Conservation (phyloP, 768 basidiomycete genomes). For the Mycena albidolilacea region DNA sequence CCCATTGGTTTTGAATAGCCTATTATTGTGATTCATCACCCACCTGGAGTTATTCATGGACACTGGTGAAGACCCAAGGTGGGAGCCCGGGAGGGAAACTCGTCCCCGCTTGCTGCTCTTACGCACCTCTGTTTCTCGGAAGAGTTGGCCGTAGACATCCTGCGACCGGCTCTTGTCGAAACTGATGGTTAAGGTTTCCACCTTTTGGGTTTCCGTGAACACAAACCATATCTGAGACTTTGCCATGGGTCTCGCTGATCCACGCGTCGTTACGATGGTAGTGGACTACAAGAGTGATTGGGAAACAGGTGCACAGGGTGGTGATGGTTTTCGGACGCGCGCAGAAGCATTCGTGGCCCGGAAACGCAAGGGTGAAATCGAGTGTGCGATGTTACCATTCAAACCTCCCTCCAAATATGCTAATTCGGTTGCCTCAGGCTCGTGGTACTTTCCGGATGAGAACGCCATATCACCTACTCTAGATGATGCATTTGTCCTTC, state of each 20-base stretch:
- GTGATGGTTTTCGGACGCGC: background rate
- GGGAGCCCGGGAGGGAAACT: background rate
- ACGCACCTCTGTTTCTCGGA: conserved; percentile 13
- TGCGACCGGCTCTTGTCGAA: background rate
- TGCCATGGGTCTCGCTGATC: background rate
- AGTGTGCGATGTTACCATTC: background rate
- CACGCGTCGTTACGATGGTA: conserved; percentile 1
- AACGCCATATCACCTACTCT: too few relatives aligned
- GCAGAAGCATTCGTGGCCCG: background rate
- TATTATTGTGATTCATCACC: background rate
- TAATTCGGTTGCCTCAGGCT: background rate
- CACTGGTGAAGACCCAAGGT: background rate
- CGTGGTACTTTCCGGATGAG: background rate
- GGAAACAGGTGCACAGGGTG: background rate
- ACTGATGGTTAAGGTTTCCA: background rate
- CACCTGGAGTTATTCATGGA: background rate
- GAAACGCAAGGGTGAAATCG: conserved; percentile 12
- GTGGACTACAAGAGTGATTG: background rate
- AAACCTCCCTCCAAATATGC: background rate
- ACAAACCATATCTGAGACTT: background rate
- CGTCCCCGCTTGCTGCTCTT: conserved; percentile 9
- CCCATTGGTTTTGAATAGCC: background rate
- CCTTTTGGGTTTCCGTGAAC: background rate
- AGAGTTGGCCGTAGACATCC: background rate
- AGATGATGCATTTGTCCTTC: too few relatives aligned